These are phyloP conservation scores for Hypoxylon crocopeplum DNA, from an alignment of 495 filamentous ascomycete species.

Conservation along the genomic window DNA sequence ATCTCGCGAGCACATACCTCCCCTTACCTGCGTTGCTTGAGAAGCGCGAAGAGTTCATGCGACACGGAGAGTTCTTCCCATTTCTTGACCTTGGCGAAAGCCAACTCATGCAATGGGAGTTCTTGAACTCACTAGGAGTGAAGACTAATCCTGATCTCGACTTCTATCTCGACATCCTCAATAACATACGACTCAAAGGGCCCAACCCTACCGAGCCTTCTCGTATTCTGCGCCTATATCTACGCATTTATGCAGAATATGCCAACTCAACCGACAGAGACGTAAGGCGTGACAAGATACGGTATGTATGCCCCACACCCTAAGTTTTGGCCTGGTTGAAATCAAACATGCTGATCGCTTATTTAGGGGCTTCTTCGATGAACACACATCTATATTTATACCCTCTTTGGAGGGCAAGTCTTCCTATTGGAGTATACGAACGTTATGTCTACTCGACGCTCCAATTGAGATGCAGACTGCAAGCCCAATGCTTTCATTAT, in stretches of 20 bases:
- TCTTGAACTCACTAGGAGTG: slow-evolving; percentile 2
- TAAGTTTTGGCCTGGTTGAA: not conserved
- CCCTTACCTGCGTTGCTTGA: slow-evolving; percentile 15
- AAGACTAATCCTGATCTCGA: not conserved
- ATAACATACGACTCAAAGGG: not conserved
- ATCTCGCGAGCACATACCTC: slow-evolving; percentile 29
- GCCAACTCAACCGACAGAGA: not conserved
- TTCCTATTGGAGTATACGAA: not conserved
- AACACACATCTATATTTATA: not conserved
- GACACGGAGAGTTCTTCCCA: slow-evolving; percentile 34
- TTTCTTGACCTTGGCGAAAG: slow-evolving; percentile 21
- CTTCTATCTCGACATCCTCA: slow-evolving; percentile 27
- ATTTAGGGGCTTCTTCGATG: not conserved
- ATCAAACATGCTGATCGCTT: not conserved
- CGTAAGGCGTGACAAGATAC: not conserved
- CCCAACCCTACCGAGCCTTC: not conserved
- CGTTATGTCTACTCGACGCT: slow-evolving; percentile 18
- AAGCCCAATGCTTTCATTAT: slow-evolving; percentile 5
- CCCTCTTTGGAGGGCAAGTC: not conserved
- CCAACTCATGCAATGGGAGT: slow-evolving; percentile 1
- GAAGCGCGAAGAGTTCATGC: slow-evolving; percentile 21
- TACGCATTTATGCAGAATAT: slow-evolving; percentile 16
- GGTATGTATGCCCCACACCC: slow-evolving; percentile 5
- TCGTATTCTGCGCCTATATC: slow-evolving; percentile 20
- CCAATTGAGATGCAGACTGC: slow-evolving; percentile 13